These are phyloP conservation scores for Euphorbia pulcherrima DNA, from an alignment of 345 rosid species.

Conservation along the genomic window DNA sequence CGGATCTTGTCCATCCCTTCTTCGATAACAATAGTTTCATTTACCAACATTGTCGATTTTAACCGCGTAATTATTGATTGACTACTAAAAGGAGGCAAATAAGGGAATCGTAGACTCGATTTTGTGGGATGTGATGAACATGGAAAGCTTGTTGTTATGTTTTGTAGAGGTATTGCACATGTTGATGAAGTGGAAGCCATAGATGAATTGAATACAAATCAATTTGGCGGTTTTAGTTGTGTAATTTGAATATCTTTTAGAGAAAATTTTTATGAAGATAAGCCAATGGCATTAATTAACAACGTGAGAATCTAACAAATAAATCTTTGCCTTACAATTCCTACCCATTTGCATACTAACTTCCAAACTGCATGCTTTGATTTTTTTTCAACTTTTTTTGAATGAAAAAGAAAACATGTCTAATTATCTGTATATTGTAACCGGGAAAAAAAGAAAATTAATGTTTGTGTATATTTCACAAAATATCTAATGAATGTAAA, in stretches of 20 bases:
- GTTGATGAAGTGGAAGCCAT: slow-evolving; percentile 38
- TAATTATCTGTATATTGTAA: no score
- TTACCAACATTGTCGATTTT: slow-evolving; percentile 31
- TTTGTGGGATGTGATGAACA: slow-evolving; percentile 20
- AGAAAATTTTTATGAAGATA: slow-evolving; percentile 11
- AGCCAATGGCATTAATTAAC: slow-evolving; percentile 1
- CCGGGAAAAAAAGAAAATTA: no score
- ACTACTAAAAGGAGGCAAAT: slow-evolving; percentile 12
- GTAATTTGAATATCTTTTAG: slow-evolving; percentile 7
- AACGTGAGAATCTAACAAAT: slow-evolving; percentile 5
- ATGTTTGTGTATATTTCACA: no score
- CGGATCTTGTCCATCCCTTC: slow-evolving; percentile 76
- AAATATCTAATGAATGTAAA: no score
- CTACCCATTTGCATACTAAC: slow-evolving; percentile 8
- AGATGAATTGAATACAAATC: neutral
- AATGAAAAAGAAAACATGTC: no score
- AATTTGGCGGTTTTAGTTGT: slow-evolving; percentile 7
- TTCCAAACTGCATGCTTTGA: slow-evolving; percentile 18
- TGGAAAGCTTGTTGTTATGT: slow-evolving; percentile 30
- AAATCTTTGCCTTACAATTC: slow-evolving; percentile 27
- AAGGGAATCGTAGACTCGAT: slow-evolving; percentile 12
- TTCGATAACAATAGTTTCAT: slow-evolving; percentile 40
- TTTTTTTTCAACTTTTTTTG: slow-evolving; percentile 6
- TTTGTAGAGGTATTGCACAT: slow-evolving; percentile 24
- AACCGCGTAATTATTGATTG: slow-evolving; percentile 7